A percentile compares a stretch with the other conserved stretches of the same genome.
These are phyloP conservation scores for Rhodotorula kratochvilovae DNA, from an alignment of 768 basidiomycete species.

Conservation along the genomic window DNA sequence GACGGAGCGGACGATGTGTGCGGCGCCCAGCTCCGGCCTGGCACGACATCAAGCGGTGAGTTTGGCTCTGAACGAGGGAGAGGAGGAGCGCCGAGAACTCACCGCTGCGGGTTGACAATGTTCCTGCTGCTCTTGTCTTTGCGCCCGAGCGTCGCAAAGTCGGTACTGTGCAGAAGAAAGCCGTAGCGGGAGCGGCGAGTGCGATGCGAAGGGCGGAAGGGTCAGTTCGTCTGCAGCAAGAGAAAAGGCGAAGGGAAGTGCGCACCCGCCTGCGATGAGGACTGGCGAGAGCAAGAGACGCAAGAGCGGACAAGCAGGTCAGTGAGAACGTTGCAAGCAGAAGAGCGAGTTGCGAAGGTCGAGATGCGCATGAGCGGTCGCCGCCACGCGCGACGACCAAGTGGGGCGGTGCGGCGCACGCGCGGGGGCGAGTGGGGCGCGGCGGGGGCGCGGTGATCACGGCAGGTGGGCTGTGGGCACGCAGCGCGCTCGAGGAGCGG, in stretches of 20 bases:
- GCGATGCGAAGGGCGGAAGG: not conserved
- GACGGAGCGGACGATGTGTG: slow-evolving; percentile 82
- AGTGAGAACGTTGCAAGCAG: not conserved
- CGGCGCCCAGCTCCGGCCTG: slow-evolving; percentile 77
- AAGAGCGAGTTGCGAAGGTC: too few relatives aligned
- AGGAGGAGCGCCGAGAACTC: not conserved
- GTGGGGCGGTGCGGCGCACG: not conserved
- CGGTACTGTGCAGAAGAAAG: slow-evolving; percentile 19
- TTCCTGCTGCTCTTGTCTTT: slow-evolving; percentile 34
- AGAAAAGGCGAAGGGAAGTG: not conserved
- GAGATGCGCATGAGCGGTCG: not conserved
- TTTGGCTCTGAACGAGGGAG: not conserved
- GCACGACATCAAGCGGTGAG: too few relatives aligned
- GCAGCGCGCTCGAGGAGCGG: not conserved
- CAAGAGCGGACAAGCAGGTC: not conserved
- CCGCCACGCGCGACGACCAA: not conserved
- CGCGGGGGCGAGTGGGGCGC: not conserved
- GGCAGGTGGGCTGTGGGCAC: not conserved
- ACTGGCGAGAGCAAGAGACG: not conserved
- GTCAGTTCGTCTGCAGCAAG: not conserved
- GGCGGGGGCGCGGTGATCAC: too few relatives aligned
- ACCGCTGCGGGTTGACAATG: slow-evolving; percentile 11
- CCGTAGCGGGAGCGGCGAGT: too few relatives aligned
- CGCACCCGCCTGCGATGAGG: slow-evolving; percentile 35
- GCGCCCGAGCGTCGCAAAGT: slow-evolving; percentile 37